These are phyloP conservation scores for Catenaria anguillulae DNA, from an alignment of 371 early-diverging fungal species.

Conservation along the genomic window DNA sequence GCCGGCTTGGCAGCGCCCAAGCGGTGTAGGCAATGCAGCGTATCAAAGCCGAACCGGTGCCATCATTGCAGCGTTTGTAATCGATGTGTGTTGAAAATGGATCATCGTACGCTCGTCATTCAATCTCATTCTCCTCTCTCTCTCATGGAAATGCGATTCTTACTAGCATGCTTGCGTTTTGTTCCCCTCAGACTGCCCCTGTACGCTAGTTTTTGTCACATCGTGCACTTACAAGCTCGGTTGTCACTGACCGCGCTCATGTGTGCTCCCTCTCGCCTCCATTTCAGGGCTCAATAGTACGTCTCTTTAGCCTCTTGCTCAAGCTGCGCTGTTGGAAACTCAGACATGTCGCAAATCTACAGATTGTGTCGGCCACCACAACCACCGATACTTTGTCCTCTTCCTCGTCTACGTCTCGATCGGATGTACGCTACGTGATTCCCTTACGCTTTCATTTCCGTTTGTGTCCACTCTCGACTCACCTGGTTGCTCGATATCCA, in stretches of 20 bases:
- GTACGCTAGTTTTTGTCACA: background rate
- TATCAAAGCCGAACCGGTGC: background rate
- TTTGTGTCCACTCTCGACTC: no score
- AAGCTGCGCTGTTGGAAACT: no score
- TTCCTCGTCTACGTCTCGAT: constrained; percentile 4
- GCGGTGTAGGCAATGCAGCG: background rate
- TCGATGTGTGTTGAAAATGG: constrained; percentile 1
- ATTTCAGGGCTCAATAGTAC: background rate
- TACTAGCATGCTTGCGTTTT: background rate
- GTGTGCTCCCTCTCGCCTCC: no score
- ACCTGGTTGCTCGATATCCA: no score
- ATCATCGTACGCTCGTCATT: background rate
- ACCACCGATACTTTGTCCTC: constrained; percentile 3
- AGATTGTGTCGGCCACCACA: constrained; percentile 3
- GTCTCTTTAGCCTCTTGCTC: background rate
- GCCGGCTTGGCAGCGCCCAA: background rate
- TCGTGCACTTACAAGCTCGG: no score
- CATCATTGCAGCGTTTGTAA: background rate
- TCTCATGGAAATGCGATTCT: background rate
- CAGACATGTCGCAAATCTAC: no score
- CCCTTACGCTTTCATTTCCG: no score
- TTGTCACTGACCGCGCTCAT: background rate
- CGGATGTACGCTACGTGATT: background rate
- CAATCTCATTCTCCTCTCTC: background rate
- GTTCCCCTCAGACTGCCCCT: background rate